These are phyloP conservation scores for Sphaerulina vaccinii DNA, from an alignment of 2,329 filamentous ascomycete genomes.

Conservation along the genomic window DNA sequence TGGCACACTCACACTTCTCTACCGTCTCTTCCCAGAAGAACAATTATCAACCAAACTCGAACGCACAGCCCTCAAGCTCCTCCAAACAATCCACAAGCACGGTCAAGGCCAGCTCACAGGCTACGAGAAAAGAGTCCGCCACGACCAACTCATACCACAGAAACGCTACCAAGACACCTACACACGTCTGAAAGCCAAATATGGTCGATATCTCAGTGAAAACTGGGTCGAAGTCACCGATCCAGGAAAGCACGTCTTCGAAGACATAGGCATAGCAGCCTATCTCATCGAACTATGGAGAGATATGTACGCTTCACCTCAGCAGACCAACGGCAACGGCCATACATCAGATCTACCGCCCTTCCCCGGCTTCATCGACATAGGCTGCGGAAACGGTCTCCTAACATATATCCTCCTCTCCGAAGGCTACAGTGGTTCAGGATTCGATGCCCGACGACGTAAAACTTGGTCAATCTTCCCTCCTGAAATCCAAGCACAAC, in stretches of 20 bases:
- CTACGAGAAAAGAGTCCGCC: slow-evolving; percentile 78
- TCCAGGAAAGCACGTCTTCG: slow-evolving; percentile 88
- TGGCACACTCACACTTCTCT: slow-evolving; percentile 17
- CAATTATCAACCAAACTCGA: slow-evolving; percentile 51
- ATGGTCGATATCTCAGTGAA: slow-evolving; percentile 69
- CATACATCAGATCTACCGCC: slow-evolving; percentile 23
- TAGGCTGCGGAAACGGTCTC: slow-evolving; percentile 92
- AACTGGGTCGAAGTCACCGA: slow-evolving; percentile 85
- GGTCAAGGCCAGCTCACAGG: slow-evolving; percentile 63
- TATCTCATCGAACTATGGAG: slow-evolving; percentile 91
- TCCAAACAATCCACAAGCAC: slow-evolving; percentile 71
- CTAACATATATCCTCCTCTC: slow-evolving; percentile 76
- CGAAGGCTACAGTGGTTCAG: slow-evolving; percentile 83
- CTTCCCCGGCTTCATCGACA: slow-evolving; percentile 91
- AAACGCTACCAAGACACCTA: slow-evolving; percentile 80
- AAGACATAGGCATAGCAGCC: slow-evolving; percentile 85
- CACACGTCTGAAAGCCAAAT: slow-evolving; percentile 71
- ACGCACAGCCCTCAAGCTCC: slow-evolving; percentile 67
- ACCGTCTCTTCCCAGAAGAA: slow-evolving; percentile 43
- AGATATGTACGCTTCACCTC: slow-evolving; percentile 65
- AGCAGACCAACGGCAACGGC: slow-evolving; percentile 4
- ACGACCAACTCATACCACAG: slow-evolving; percentile 78
- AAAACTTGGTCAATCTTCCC: slow-evolving; percentile 82
- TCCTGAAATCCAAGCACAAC: slow-evolving; percentile 44
- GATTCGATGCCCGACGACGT: slow-evolving; percentile 83